Percentiles rank a stretch among this genome's conserved stretches.
phyloP scores from a whole-genome alignment of 2,329 filamentous ascomycete genomes.

The Aspergillus japonicus region DNA sequence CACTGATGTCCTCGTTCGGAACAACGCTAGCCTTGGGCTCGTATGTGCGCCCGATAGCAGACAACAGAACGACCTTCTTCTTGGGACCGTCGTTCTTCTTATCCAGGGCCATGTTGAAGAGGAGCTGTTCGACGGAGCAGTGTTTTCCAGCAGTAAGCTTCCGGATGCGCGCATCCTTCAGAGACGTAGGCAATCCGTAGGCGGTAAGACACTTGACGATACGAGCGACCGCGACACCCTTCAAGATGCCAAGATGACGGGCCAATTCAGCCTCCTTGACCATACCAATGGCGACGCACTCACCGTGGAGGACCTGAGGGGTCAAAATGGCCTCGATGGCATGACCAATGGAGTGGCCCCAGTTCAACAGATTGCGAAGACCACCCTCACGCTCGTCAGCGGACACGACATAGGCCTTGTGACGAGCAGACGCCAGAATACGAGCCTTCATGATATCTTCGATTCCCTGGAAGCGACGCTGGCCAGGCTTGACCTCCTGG shows the following conservation, averaged over 20 bases:
- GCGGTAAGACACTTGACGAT: conserved; percentile 91
- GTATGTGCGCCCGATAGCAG: conserved; percentile 81
- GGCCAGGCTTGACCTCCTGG: conserved; percentile 55
- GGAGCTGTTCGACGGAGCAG: conserved; percentile 80
- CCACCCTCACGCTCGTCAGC: conserved; percentile 93
- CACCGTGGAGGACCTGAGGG: conserved; percentile 91
- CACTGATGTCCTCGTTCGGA: conserved; percentile 77
- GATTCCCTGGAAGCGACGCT: conserved; percentile 67
- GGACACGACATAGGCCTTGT: conserved; percentile 93
- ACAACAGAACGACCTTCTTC: conserved; percentile 93
- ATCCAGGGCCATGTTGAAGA: conserved; percentile 94
- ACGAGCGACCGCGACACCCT: conserved; percentile 82
- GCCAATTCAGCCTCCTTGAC: conserved; percentile 95
- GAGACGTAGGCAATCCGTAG: conserved; percentile 82
- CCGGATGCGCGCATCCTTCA: conserved; percentile 78
- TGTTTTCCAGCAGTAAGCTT: conserved; percentile 81
- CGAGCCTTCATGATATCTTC: conserved; percentile 70
- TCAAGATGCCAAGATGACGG: conserved; percentile 80
- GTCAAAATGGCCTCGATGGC: conserved; percentile 94
- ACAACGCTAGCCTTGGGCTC: conserved; percentile 88
- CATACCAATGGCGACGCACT: conserved; percentile 97
- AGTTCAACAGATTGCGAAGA: conserved; percentile 90
- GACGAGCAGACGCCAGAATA: conserved; percentile 83
- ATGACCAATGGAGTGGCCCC: conserved; percentile 96
- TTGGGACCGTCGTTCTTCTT: conserved; percentile 96